Percentiles rank a stretch among this genome's conserved stretches.
Evolutionary conservation across 176 grass and related monocot species (phyloP).

Genomic region (Otatea glauca): DNA sequence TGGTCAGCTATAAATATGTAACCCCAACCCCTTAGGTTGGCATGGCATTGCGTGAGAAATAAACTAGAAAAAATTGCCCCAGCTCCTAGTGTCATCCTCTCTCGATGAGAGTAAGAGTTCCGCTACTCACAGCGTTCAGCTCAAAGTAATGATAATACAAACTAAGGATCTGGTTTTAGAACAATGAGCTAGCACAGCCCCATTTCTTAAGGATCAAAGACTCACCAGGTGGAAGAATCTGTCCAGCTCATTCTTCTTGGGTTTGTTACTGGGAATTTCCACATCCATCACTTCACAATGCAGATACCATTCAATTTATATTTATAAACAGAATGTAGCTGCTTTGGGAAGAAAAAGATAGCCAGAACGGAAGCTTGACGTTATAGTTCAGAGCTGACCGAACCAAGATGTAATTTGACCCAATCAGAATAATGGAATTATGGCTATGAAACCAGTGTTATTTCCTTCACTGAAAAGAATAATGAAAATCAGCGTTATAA

Average conservation of each 20-base stretch:
- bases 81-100: too few species aligned
- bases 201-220: not conserved
- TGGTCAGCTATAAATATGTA: too few species aligned
- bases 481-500: constrained; percentile 12
- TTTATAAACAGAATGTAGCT: not conserved
- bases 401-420: not conserved
- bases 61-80: too few species aligned
- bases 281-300: constrained; percentile 15
- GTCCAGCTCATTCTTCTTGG: not conserved
- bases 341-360: not conserved
- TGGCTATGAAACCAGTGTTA: not conserved
- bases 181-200: too few species aligned
- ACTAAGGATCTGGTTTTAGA: too few species aligned
- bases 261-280: not conserved
- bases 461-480: not conserved
- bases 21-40: too few species aligned
- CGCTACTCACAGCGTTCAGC: too few species aligned
- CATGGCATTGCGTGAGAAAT: too few species aligned
- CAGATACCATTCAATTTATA: not conserved
- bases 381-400: not conserved
- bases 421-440: constrained; percentile 13
- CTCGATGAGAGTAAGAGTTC: too few species aligned
- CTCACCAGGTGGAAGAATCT: not conserved
- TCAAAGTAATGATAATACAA: too few species aligned
- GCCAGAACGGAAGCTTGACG: not conserved